A percentile compares a stretch with the other conserved stretches of the same genome.
Conservation (phyloP, 306 rosid species). For the Cicer arietinum region DNA sequence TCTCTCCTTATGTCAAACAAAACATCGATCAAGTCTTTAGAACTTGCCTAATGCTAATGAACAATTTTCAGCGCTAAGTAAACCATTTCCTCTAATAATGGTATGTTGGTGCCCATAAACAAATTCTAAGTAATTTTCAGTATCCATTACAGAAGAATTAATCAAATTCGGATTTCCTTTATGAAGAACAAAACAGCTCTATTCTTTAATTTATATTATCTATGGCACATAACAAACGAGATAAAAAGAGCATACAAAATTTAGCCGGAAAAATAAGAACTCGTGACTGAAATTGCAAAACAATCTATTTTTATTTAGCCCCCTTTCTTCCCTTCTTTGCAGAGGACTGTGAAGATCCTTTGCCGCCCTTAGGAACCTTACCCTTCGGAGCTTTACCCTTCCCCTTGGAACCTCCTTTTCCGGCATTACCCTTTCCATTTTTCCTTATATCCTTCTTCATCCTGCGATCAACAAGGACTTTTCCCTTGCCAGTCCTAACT, state of each 20-base stretch:
- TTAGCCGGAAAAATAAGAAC: conserved; percentile 3
- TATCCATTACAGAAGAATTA: neutral
- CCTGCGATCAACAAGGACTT: conserved; percentile 76
- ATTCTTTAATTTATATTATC: conserved; percentile 20
- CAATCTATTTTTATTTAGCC: conserved; percentile 43
- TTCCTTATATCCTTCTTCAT: conserved; percentile 86
- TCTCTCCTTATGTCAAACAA: too few species aligned
- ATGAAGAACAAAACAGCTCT: conserved; percentile 9
- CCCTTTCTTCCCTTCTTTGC: conserved; percentile 58
- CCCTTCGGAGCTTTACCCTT: conserved; percentile 39
- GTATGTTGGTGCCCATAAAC: neutral
- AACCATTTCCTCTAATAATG: neutral
- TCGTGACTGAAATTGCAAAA: neutral
- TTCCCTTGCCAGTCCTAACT: conserved; percentile 76
- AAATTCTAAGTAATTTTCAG: neutral
- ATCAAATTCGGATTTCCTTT: conserved; percentile 4
- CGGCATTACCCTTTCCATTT: conserved; percentile 53
- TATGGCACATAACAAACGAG: neutral
- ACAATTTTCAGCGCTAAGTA: too few species aligned
- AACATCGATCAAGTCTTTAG: too few species aligned
- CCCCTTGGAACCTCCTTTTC: conserved; percentile 56
- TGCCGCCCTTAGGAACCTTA: conserved; percentile 40
- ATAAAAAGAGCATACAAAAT: conserved; percentile 36
- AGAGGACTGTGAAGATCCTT: conserved; percentile 63
- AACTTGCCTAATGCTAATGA: too few species aligned